Conservation (phyloP, 2,329 filamentous ascomycete genomes). For the Botryotinia convoluta region DNA sequence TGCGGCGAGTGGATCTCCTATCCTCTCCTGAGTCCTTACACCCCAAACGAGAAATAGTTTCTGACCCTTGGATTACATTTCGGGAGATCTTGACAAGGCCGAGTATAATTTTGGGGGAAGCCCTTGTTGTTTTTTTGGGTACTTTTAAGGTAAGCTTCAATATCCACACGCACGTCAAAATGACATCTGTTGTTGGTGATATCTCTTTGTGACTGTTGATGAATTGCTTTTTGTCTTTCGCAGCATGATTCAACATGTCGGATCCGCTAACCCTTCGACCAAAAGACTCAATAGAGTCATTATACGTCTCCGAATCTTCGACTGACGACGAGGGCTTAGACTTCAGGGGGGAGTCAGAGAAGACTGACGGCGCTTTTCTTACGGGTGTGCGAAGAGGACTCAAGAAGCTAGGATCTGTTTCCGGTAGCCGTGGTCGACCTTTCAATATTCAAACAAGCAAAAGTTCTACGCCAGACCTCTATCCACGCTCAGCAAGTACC, state of each 20-base stretch:
- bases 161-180: slow-evolving; percentile 24
- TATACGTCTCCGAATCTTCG: slow-evolving; percentile 28
- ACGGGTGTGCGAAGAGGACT: slow-evolving; percentile 36
- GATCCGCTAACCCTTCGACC: slow-evolving; percentile 36
- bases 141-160: slow-evolving; percentile 14
- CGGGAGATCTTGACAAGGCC: slow-evolving; percentile 25
- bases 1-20: slow-evolving; percentile 19
- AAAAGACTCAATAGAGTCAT: slow-evolving; percentile 34
- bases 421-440: slow-evolving; percentile 29
- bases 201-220: slow-evolving; percentile 20
- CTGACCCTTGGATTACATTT: slow-evolving; percentile 9
- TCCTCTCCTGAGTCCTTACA: slow-evolving; percentile 21
- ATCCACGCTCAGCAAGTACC: slow-evolving; percentile 23
- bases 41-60: slow-evolving; percentile 7
- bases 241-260: slow-evolving; percentile 37
- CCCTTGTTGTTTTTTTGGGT: slow-evolving; percentile 11
- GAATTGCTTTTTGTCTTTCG: slow-evolving; percentile 18
- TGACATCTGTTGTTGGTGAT: slow-evolving; percentile 18
- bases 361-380: slow-evolving; percentile 32
- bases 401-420: slow-evolving; percentile 37
- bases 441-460: slow-evolving; percentile 29
- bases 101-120: slow-evolving; percentile 23
- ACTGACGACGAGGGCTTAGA: slow-evolving; percentile 29
- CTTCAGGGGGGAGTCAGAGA: slow-evolving; percentile 12
- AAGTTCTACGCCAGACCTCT: slow-evolving; percentile 20